Base-by-base conservation (phyloP, 768 basidiomycete genomes). In the Xanthoconium purpureum region DNA sequence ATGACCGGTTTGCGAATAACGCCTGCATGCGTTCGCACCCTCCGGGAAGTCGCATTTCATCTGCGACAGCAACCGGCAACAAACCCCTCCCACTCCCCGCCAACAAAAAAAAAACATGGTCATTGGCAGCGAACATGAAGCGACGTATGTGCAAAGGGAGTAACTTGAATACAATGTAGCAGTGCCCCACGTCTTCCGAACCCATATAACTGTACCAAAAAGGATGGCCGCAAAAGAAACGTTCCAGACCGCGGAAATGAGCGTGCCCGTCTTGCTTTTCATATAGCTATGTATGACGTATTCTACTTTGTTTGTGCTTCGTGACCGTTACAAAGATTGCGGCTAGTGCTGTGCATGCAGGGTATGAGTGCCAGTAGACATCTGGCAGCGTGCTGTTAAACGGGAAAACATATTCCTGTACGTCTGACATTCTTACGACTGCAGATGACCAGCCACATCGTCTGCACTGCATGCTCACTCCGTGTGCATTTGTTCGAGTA, bases 11-110 rank as follows among this genome's bases (percentile, higher is more conserved):
- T 79, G 63, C 63, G 82, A 85, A 71, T 91, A 93, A 47, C 91
- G 82, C 66, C 80, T 85, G 74, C 91, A 93, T n/a, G 87, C 84
- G 65, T 83, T 84, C 52, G 87, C 84, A 56, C 82, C 77, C 60
- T 76, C 77, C 38, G 86, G 86, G 67, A 92, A 91, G 62, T 85
- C 86, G 73, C 91, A 93, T 78, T 87, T 91, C 91, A 93, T 93
- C 88, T 91, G 59, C 55, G 30, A 30, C 35, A 38, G 18, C 49
- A 33, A 42, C 61, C 62, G 61, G 60, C 54, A 50, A 46, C 24
- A 45, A 14, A 54, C 6, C 47, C n/a, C n/a, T n/a, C n/a, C n/a
- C n/a, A n/a, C n/a, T n/a, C n/a, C n/a, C n/a, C n/a, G n/a, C n/a
- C n/a, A n/a, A n/a, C n/a, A 52, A 52, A 54, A n/a, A n/a, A n/a